Percentiles rank a stretch among this genome's conserved stretches.
Conservation (phyloP, 306 rosid genomes). For the Biancaea sappan region DNA sequence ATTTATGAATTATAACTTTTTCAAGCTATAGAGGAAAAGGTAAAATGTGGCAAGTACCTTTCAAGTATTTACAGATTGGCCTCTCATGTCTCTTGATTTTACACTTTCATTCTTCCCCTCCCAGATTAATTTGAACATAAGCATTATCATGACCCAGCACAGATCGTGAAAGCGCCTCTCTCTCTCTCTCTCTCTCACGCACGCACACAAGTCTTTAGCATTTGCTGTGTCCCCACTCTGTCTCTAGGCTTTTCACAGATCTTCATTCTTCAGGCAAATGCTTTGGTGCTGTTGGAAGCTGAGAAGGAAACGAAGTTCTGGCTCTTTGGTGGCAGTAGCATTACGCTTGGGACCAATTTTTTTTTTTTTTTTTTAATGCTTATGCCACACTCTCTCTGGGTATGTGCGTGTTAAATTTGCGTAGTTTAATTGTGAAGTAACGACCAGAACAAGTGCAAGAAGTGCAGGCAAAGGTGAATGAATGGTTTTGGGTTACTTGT, state of each 20-base stretch:
- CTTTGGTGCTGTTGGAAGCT: constrained; percentile 22
- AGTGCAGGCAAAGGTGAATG: constrained; percentile 20
- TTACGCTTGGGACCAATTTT: background rate
- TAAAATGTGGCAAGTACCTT: constrained; percentile 28
- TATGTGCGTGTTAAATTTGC: background rate
- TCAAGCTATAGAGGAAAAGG: constrained; percentile 25
- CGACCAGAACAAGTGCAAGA: constrained; percentile 21
- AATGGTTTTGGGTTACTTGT: constrained; percentile 27
- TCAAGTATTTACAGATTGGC: constrained; percentile 30
- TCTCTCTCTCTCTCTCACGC: constrained; percentile 35
- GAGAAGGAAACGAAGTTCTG: constrained; percentile 18
- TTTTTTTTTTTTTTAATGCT: background rate
- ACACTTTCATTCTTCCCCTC: constrained; percentile 36
- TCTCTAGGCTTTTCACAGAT: constrained; percentile 19
- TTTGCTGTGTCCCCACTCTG: constrained; percentile 12
- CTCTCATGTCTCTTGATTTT: background rate
- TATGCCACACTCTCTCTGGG: constrained; percentile 21
- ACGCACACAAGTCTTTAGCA: background rate
- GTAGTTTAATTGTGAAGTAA: constrained; percentile 19
- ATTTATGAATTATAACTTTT: constrained; percentile 19
- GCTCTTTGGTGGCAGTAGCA: constrained; percentile 25
- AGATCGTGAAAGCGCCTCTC: constrained; percentile 63
- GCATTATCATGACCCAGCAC: constrained; percentile 41
- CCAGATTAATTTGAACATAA: constrained; percentile 43
- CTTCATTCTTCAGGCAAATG: constrained; percentile 35